Evolutionary conservation across 306 rosid genomes (phyloP), one percentile per base, ranked within the genome.

Genomic region (Lotus japonicus): DNA sequence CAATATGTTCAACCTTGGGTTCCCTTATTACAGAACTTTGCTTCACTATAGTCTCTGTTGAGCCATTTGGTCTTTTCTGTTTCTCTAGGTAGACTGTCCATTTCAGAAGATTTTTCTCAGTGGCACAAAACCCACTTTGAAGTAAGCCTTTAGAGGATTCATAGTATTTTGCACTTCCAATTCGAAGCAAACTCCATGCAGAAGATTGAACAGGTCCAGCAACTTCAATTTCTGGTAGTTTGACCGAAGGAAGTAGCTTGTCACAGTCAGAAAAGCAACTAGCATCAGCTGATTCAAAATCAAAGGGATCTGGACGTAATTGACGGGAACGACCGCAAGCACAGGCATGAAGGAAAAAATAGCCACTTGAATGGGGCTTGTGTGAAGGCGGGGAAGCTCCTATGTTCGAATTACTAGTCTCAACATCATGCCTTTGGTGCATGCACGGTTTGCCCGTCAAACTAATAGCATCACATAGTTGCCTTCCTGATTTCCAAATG

Each of bases 401-500:
- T 31, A 45, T 21, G 65, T 75, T 78, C 35, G 77, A 64, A 53
- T 52, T 75, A 61, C 73, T 67, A 17, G 66, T 71, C 72, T 81
- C 82, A 58, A 73, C 80, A 66, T 81, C 78, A 80, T 92, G 96
- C 62, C 92, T 86, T 74, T 83, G 92, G 73, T 92, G 96, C 88
- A 83, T 83, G 79, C 97, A 92, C 8, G 97, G 97, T 73, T 88
- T 89, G 17, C 98, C 91, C 0, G 97, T 92, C 86, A 92, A 84
- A 86, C 98, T 92, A 77, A 92, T 63, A 45, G 89, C 98, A 75
- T 89, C 97, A 74, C 96, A 92, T 38, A 92, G 77, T 46, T 89
- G 97, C 87, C 98, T 87, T 68, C 89, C 94, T 66, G 96, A 83
- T 74, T 81, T 85, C 98, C 97, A 92, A 45, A 92, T 88, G 76